These are phyloP conservation scores for Dimargaris cristalligena DNA, from an alignment of 192 early-diverging fungal genomes.

Conservation along the genomic window DNA sequence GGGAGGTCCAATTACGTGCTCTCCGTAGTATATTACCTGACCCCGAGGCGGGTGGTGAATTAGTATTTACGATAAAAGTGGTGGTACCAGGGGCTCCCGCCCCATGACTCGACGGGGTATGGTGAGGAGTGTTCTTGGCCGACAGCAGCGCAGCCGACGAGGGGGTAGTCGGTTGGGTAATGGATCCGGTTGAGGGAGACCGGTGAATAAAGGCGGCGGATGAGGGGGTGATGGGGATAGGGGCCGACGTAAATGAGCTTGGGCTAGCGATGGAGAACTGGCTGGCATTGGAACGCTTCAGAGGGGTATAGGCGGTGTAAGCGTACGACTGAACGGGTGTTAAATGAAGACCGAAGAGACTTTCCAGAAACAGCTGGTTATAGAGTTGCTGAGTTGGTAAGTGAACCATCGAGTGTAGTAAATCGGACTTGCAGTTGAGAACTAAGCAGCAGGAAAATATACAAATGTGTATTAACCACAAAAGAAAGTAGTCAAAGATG, in stretches of 20 bases:
- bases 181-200: constrained; percentile 2
- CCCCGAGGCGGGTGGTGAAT: too few relatives aligned
- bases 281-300: not conserved
- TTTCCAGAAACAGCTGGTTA: constrained; percentile 5
- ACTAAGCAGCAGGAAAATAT: too few relatives aligned
- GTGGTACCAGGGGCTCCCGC: too few relatives aligned
- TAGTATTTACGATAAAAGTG: too few relatives aligned
- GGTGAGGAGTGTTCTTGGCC: not conserved
- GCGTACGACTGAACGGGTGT: not conserved
- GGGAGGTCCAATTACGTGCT: not conserved
- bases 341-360: not conserved
- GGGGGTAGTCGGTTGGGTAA: not conserved
- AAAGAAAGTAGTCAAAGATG: too few relatives aligned
- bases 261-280: not conserved
- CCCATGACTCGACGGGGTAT: not conserved
- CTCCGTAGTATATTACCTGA: not conserved
- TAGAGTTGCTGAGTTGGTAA: constrained; percentile 4
- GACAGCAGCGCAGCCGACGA: not conserved
- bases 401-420: not conserved
- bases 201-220: not conserved
- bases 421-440: not conserved
- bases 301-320: not conserved
- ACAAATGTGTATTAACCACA: too few relatives aligned
- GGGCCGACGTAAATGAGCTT: not conserved
- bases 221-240: not conserved